Conservation (phyloP, 2,329 filamentous ascomycete species). For the Calcarisporium arbuscula region DNA sequence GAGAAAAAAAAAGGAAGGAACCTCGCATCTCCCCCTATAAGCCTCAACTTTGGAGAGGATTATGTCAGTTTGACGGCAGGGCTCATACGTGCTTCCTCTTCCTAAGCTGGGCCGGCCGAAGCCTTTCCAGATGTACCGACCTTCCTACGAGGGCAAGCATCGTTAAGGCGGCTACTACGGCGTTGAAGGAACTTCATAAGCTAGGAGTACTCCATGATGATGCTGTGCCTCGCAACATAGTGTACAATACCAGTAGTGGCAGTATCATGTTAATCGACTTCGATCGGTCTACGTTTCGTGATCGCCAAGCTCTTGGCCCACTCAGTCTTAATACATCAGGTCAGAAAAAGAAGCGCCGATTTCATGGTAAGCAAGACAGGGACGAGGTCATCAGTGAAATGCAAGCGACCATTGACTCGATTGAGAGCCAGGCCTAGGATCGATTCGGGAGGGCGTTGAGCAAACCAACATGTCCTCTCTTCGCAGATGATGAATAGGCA, state of each 20-base stretch:
- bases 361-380: conserved; percentile 8
- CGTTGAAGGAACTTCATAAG: conserved; percentile 10
- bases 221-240: conserved; percentile 23
- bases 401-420: too few species aligned
- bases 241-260: conserved; percentile 18
- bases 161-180: conserved; percentile 2
- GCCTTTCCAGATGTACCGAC: conserved; percentile 3
- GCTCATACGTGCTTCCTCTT: conserved; percentile 26
- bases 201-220: conserved; percentile 20
- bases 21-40: too few species aligned
- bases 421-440: too few species aligned
- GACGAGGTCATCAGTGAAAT: conserved; percentile 12
- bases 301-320: conserved; percentile 13
- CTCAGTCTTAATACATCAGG: conserved; percentile 13
- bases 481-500: too few species aligned
- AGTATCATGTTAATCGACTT: conserved; percentile 27
- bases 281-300: conserved; percentile 17
- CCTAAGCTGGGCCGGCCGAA: conserved; percentile 20
- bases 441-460: too few species aligned
- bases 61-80: conserved; percentile 22
- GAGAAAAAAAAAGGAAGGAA: too few species aligned
- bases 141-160: conserved; percentile 2
- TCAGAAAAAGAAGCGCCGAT: conserved; percentile 16
- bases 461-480: too few species aligned
- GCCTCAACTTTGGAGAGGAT: too few species aligned